These are phyloP conservation scores for Apium graveolens DNA, from an alignment of 129 eudicot genomes.

Conservation along the genomic window DNA sequence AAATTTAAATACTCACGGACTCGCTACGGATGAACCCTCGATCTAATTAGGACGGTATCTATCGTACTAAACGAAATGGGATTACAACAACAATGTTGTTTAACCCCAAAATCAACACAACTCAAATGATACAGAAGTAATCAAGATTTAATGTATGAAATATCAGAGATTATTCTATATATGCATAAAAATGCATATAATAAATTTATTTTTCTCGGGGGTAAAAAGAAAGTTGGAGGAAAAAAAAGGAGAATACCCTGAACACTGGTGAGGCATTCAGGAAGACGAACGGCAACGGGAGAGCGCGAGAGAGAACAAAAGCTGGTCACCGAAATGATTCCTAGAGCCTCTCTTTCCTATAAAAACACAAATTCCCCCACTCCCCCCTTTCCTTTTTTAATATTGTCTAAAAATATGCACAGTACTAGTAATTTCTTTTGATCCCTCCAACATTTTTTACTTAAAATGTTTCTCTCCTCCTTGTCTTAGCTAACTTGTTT, in stretches of 20 bases:
- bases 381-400: slow-evolving; percentile 4
- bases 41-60: not conserved
- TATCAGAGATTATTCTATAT: not conserved
- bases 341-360: not conserved
- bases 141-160: not conserved
- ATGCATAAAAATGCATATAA: too few relatives aligned
- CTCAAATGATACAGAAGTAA: not conserved
- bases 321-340: slow-evolving; percentile 34
- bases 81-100: not conserved
- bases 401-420: slow-evolving; percentile 1
- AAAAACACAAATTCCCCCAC: slow-evolving; percentile 7
- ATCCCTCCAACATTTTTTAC: not conserved
- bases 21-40: not conserved
- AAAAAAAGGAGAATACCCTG: slow-evolving; percentile 40
- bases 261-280: slow-evolving; percentile 98
- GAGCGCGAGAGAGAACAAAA: slow-evolving; percentile 61
- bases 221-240: not conserved
- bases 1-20: not conserved
- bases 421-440: not conserved
- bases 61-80: not conserved
- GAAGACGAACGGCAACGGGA: slow-evolving; percentile 63
- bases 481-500: not conserved
- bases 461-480: not conserved
- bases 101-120: not conserved
- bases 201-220: too few relatives aligned